Base-by-base conservation (phyloP, 306 rosid genomes). In the Fragaria ananassa region DNA sequence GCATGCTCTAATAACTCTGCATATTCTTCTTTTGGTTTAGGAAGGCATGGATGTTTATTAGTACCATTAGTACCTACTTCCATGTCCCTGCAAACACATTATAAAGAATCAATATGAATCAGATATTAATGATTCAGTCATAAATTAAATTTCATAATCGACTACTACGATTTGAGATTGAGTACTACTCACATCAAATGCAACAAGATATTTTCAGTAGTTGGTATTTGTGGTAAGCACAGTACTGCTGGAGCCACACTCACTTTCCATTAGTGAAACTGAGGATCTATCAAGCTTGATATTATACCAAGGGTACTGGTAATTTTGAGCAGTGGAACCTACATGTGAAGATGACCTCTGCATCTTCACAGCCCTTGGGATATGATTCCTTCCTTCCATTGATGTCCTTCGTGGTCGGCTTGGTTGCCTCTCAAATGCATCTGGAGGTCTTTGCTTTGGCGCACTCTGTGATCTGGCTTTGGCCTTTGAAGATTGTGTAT, bases 331-430 rank as follows among this genome's bases (percentile, higher is more conserved):
- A 9, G 88, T 71, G 1, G 91, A 76, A 57, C 96, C 88, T 60
- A 95, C 89, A 67, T 95, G 97, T 4, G 98, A 95, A 45, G 97
- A 88, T 51, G 97, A 95, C 77, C 99, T 77, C 54, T 92, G 97
- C 97, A 95, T 95, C 86, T 85, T 80, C 78, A 92, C 83, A 4
- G 93, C 92, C 82, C 93, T 87, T 5, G 99, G 99, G 3, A 92
- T 89, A 54, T 34, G 42, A 54, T 92, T 90, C 81, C 96, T 86
- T 45, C 96, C 97, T 75, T 93, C 98, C 34, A 90, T 70, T 0
- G 94, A 90, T 4, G 71, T 31, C 81, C 94, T 89, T 41, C 94
- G 80, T 0, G 45, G 34, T 31, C 93, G 80, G 86, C 97, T 93
- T 0, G 81, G 89, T 35, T 87, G 97, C 83, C 90, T 85, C 81